These are phyloP conservation scores for Fusarium vanettenii DNA, from an alignment of 2,329 filamentous ascomycete genomes.

Conservation along the genomic window DNA sequence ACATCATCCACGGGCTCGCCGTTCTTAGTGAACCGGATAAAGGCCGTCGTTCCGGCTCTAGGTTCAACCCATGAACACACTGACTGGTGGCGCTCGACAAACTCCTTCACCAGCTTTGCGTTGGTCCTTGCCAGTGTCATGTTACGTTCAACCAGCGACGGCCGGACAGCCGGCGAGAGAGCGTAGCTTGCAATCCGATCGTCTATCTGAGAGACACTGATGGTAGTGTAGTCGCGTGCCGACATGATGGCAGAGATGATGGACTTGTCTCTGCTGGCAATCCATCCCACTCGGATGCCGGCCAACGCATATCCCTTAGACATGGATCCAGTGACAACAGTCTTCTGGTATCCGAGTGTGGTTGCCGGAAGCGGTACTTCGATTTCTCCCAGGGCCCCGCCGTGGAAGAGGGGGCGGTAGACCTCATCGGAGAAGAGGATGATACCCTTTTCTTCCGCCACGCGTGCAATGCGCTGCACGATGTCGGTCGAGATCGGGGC, in stretches of 20 bases:
- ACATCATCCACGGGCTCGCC: slow-evolving; percentile 75
- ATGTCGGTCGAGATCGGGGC: slow-evolving; percentile 72
- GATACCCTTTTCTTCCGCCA: slow-evolving; percentile 73
- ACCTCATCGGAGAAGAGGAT: slow-evolving; percentile 83
- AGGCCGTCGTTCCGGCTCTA: slow-evolving; percentile 82
- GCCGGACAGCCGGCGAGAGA: slow-evolving; percentile 62
- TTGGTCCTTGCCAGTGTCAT: slow-evolving; percentile 74
- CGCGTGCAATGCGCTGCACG: slow-evolving; percentile 69
- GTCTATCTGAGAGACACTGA: slow-evolving; percentile 85
- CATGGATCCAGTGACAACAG: slow-evolving; percentile 81
- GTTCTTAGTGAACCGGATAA: slow-evolving; percentile 74
- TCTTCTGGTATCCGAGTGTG: slow-evolving; percentile 76
- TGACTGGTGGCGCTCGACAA: slow-evolving; percentile 72
- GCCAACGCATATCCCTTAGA: slow-evolving; percentile 88
- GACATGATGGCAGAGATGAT: slow-evolving; percentile 73
- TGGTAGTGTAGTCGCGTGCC: slow-evolving; percentile 85
- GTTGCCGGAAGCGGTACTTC: slow-evolving; percentile 72
- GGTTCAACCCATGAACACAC: slow-evolving; percentile 79
- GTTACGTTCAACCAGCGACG: slow-evolving; percentile 64
- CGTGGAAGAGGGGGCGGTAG: slow-evolving; percentile 85
- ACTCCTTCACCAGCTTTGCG: slow-evolving; percentile 72
- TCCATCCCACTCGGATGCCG: slow-evolving; percentile 86
- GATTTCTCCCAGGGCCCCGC: slow-evolving; percentile 59
- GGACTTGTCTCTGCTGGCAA: slow-evolving; percentile 72
- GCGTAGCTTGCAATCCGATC: slow-evolving; percentile 83